These are phyloP conservation scores for Auricularia sp. DNA, from an alignment of 768 basidiomycete species.

Conservation along the genomic window DNA sequence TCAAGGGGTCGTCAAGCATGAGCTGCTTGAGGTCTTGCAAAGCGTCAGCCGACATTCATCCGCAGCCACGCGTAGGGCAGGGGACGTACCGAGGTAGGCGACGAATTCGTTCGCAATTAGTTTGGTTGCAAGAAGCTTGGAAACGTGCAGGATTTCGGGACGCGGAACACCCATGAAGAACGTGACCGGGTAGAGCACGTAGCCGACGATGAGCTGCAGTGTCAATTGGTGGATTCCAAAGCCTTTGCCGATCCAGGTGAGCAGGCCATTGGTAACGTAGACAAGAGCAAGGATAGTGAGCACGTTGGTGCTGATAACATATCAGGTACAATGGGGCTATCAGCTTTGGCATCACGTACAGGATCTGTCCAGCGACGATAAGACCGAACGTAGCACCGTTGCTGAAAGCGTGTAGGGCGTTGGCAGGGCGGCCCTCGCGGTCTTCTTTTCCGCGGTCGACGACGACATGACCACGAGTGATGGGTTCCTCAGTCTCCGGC, in stretches of 20 bases:
- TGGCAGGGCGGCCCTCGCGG: constrained; percentile 47
- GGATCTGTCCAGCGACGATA: constrained; percentile 76
- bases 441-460: constrained; percentile 65
- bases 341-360: constrained; percentile 33
- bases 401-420: constrained; percentile 83
- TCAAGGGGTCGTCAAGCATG: constrained; percentile 42
- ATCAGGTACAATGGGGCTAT: neutral
- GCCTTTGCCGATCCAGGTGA: constrained; percentile 82
- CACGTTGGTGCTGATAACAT: constrained; percentile 54
- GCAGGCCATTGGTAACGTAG: constrained; percentile 68
- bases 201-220: constrained; percentile 73
- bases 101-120: constrained; percentile 82
- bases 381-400: constrained; percentile 78
- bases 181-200: constrained; percentile 79
- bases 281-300: constrained; percentile 78
- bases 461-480: constrained; percentile 71
- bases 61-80: neutral
- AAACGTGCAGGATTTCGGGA: constrained; percentile 68
- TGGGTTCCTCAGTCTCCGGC: constrained; percentile 77
- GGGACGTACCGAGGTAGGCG: constrained; percentile 42
- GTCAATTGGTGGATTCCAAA: constrained; percentile 78
- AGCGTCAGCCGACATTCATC: constrained; percentile 16
- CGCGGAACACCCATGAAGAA: constrained; percentile 78
- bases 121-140: constrained; percentile 76
- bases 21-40: constrained; percentile 38